Base-by-base conservation (phyloP, 2,329 filamentous ascomycete species). In the Clarireedia paspali region DNA sequence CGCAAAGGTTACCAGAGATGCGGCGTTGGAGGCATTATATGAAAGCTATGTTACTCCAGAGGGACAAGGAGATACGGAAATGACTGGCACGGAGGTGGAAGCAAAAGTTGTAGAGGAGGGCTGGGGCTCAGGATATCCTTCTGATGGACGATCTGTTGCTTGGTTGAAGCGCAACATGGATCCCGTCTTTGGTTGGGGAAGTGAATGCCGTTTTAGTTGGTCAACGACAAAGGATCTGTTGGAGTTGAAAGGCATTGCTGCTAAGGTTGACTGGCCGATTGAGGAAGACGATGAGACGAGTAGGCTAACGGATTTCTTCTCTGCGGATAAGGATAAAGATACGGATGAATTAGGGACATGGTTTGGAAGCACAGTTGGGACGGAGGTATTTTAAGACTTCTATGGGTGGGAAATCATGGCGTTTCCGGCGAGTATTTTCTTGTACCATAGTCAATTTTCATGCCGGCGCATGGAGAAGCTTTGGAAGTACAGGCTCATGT, bases 61-160 rank as follows among this genome's bases (percentile, higher is more conserved):
- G 42, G 62, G 62, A 36, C 67, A 63, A 15, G 66, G 59, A 45
- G 69, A 62, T 53, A 50, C 49, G 6, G 57, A 55, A 39, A 60
- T 62, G 57, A 39, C 47, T 6, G 64, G 50, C 5, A 63, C 58
- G 2, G 47, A 46, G 5, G 52, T 44, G n/a, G 70, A 67, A 3
- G 60, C 53, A 5, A 70, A 70, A 48, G 71, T 62, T 9, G 65
- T 60, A 5, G 70, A 70, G 1, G 75, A 77, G 15, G 76, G 74
- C 26, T 96, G 94, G 91, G 94, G 94, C 0, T 95, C 89, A 1
- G 94, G 94, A 0, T 99, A 99, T 70, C 94, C 94, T 0, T 90
- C 88, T 1, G 94, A 99, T 72, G 84, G 79, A 20, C 81, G 88
- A 60, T 95, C 91, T 64, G 82, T 87, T 2, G 71, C 74, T 23